phyloP scores from a whole-genome alignment of 208 protist species.

The Leishmania lainsoni region DNA sequence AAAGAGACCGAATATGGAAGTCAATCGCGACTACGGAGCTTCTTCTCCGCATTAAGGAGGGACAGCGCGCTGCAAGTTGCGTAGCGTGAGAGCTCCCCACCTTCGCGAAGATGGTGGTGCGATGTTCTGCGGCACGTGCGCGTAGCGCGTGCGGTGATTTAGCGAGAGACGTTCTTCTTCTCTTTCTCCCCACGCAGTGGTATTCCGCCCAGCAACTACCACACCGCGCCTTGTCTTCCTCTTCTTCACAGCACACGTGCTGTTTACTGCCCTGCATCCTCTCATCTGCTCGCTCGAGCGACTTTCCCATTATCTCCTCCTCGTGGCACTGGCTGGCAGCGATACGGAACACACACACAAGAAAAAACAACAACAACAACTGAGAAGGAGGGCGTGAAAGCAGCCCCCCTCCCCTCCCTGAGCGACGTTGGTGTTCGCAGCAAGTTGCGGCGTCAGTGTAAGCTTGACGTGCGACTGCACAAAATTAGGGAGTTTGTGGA shows the following conservation, averaged over 20 bases:
- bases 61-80: too few species aligned
- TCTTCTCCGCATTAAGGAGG: neutral
- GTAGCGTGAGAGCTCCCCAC: neutral
- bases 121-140: neutral
- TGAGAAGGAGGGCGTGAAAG: neutral
- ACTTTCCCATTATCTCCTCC: neutral
- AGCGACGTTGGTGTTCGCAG: neutral
- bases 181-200: neutral
- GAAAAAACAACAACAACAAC: neutral
- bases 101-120: neutral
- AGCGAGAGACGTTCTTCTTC: neutral
- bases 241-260: neutral
- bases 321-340: neutral
- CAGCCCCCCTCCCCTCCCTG: too few species aligned
- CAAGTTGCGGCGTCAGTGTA: neutral
- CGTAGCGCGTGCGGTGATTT: neutral
- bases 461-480: neutral
- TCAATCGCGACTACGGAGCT: neutral
- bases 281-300: neutral
- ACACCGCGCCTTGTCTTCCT: neutral
- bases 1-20: neutral
- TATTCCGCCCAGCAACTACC: neutral
- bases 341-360: neutral
- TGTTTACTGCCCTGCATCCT: neutral
- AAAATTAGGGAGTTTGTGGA: neutral